Conservation (phyloP, 192 early-diverging fungal genomes). For the Coemansia sp. region DNA sequence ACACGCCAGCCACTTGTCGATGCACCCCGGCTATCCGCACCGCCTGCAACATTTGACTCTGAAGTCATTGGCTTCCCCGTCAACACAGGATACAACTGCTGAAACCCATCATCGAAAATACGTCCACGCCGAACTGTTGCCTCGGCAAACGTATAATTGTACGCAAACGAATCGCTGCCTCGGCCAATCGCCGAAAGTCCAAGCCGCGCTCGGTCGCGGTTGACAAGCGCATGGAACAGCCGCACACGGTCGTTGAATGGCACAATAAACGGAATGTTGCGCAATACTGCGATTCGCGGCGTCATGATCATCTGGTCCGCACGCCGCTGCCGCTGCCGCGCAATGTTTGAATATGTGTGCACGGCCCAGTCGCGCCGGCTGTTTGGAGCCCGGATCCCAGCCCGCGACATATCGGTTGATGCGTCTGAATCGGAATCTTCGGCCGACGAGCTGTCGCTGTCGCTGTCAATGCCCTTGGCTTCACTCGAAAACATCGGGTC, state of each 20-base stretch:
- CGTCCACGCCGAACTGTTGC: slow-evolving; percentile 69
- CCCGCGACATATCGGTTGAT: not conserved
- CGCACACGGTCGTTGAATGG: slow-evolving; percentile 86
- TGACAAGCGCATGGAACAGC: slow-evolving; percentile 78
- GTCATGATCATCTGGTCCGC: slow-evolving; percentile 24
- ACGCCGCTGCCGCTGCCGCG: slow-evolving; percentile 18
- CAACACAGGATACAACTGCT: slow-evolving; percentile 63
- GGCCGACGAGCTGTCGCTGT: not conserved
- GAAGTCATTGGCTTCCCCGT: slow-evolving; percentile 17
- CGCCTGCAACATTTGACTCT: not conserved
- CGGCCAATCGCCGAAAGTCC: slow-evolving; percentile 21
- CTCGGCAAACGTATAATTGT: slow-evolving; percentile 17
- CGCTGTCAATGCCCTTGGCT: not conserved
- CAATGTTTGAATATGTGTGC: slow-evolving; percentile 51
- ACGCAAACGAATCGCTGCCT: not conserved
- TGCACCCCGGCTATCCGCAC: not conserved
- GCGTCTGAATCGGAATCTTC: slow-evolving; percentile 22
- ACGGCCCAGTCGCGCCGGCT: slow-evolving; percentile 56
- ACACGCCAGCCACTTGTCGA: not conserved
- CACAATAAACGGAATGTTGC: slow-evolving; percentile 87
- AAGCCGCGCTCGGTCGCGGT: slow-evolving; percentile 59
- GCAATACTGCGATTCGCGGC: slow-evolving; percentile 62
- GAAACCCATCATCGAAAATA: slow-evolving; percentile 91
- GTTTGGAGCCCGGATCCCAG: slow-evolving; percentile 17
- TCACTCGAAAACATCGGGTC: slow-evolving; percentile 45